Evolutionary conservation across 805 yeast species (phyloP).

Genomic region (Ogataea neopini): DNA sequence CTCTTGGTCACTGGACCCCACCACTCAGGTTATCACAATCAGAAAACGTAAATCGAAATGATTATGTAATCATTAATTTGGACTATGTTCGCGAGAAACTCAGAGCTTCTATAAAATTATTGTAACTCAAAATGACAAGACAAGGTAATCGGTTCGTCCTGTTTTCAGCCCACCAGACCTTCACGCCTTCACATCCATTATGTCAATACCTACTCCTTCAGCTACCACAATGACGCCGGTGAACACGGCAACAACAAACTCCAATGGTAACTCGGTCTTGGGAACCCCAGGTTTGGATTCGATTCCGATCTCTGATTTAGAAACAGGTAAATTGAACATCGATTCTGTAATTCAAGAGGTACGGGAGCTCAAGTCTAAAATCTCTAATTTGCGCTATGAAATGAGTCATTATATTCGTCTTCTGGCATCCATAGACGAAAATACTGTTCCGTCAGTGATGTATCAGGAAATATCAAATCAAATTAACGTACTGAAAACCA

Average conservation of each 20-base stretch:
- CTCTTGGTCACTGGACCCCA: slow-evolving; percentile 37
- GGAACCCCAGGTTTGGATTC: slow-evolving; percentile 19
- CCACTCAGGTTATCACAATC: slow-evolving; percentile 31
- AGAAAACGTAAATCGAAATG: slow-evolving; percentile 11
- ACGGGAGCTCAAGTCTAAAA: slow-evolving; percentile 32
- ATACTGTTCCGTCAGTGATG: slow-evolving; percentile 44
- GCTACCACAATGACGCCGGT: slow-evolving; percentile 22
- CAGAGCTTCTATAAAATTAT: no score
- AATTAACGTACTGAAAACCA: slow-evolving; percentile 36
- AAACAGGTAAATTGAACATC: slow-evolving; percentile 38
- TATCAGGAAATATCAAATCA: slow-evolving; percentile 39
- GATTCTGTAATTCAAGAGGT: slow-evolving; percentile 39
- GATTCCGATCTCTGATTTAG: slow-evolving; percentile 42
- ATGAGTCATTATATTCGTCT: slow-evolving; percentile 39
- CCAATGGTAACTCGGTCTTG: slow-evolving; percentile 4
- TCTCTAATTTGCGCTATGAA: slow-evolving; percentile 39
- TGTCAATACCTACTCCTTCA: slow-evolving; percentile 23
- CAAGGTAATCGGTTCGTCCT: no score
- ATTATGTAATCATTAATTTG: neutral
- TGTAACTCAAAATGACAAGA: no score
- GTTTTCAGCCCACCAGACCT: no score
- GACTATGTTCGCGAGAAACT: no score
- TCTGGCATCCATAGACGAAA: slow-evolving; percentile 44
- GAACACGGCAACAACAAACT: slow-evolving; percentile 5
- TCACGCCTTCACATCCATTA: no score